phyloP scores from a whole-genome alignment of 768 basidiomycete genomes.

The Galerina marginata region DNA sequence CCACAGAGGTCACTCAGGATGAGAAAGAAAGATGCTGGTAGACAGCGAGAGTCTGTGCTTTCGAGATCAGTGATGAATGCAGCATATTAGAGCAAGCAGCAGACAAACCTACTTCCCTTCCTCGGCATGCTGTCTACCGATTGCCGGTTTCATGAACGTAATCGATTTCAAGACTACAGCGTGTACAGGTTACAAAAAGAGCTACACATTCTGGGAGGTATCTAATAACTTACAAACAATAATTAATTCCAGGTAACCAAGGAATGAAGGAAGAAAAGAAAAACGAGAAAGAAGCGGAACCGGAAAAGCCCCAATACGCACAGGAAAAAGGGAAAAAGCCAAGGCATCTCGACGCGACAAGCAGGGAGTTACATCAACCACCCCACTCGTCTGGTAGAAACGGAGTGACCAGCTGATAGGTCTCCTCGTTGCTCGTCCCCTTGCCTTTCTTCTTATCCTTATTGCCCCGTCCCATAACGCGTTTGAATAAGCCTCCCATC shows the following conservation, averaged over 20 bases:
- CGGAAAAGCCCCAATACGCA: conserved; percentile 2
- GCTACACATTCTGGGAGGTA: background rate
- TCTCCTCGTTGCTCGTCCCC: conserved; percentile 77
- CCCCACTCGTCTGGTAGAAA: conserved; percentile 82
- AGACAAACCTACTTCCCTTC: too few species aligned
- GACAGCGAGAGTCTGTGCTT: too few species aligned
- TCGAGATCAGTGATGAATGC: too few species aligned
- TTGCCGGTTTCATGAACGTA: too few species aligned
- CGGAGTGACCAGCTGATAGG: conserved; percentile 82
- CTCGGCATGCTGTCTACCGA: too few species aligned
- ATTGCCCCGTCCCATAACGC: conserved; percentile 59
- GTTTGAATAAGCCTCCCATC: conserved; percentile 61
- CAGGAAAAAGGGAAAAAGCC: conserved; percentile 1
- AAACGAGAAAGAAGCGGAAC: background rate
- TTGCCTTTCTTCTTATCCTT: conserved; percentile 49
- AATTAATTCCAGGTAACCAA: background rate
- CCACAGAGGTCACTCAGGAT: too few species aligned
- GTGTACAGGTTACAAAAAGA: background rate
- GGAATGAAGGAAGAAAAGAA: background rate
- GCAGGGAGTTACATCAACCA: conserved; percentile 26
- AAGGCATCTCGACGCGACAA: background rate
- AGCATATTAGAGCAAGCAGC: too few species aligned
- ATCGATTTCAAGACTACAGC: background rate
- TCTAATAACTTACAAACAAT: conserved; percentile 4
- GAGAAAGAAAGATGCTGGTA: too few species aligned